Conservation (phyloP, 345 rosid species). For the Sisymbrium irio region DNA sequence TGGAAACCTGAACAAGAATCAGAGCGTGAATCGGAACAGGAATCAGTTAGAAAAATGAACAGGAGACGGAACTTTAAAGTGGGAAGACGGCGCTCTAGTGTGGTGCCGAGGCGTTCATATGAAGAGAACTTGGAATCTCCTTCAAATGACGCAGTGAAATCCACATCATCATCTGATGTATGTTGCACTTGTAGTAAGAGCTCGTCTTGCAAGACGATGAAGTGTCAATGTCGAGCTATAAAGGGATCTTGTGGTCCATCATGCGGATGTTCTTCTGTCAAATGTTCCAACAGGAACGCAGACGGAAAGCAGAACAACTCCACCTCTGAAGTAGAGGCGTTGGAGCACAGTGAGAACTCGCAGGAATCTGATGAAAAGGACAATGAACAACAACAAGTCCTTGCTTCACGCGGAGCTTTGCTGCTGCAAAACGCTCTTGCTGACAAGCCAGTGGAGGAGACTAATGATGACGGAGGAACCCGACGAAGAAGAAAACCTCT, state of each 20-base stretch:
- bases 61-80: slow-evolving; percentile 45
- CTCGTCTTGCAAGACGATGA: slow-evolving; percentile 72
- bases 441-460: slow-evolving; percentile 43
- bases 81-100: slow-evolving; percentile 37
- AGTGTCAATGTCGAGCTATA: slow-evolving; percentile 72
- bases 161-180: slow-evolving; percentile 23
- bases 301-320: slow-evolving; percentile 22
- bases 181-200: slow-evolving; percentile 70
- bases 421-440: slow-evolving; percentile 73
- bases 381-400: slow-evolving; percentile 30
- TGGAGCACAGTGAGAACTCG: slow-evolving; percentile 22
- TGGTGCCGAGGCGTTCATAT: slow-evolving; percentile 28
- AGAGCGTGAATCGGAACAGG: slow-evolving; percentile 33
- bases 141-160: slow-evolving; percentile 34
- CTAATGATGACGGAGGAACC: slow-evolving; percentile 40
- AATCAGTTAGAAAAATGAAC: slow-evolving; percentile 35
- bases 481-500: slow-evolving; percentile 61
- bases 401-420: slow-evolving; percentile 77
- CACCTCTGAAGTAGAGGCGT: slow-evolving; percentile 14
- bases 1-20: slow-evolving; percentile 47
- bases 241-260: slow-evolving; percentile 63
- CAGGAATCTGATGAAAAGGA: slow-evolving; percentile 38
- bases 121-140: slow-evolving; percentile 32
- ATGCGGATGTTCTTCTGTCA: slow-evolving; percentile 59
- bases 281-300: slow-evolving; percentile 64